phyloP scores from a whole-genome alignment of 2,329 filamentous ascomycete species.

The Talaromyces amestolkiae region DNA sequence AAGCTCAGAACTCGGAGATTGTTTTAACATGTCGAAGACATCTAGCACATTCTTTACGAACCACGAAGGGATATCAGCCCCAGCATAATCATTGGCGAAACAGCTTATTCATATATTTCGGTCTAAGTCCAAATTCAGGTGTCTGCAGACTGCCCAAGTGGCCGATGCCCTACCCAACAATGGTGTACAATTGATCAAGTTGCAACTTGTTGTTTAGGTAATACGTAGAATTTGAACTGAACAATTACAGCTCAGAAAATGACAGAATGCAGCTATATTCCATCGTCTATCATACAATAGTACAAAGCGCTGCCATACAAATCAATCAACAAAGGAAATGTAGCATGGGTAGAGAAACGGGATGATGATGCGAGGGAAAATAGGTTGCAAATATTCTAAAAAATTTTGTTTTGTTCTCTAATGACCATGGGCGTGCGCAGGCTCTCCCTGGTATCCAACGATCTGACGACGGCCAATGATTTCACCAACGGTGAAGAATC shows the following conservation, averaged over 20 bases:
- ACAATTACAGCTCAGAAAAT: constrained; percentile 10
- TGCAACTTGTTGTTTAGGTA: background rate
- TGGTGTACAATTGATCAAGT: background rate
- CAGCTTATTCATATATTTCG: no score
- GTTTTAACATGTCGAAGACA: background rate
- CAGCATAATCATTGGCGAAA: no score
- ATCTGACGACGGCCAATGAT: constrained; percentile 96
- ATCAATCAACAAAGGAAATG: constrained; percentile 33
- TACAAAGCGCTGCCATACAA: constrained; percentile 33
- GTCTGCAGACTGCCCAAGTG: no score
- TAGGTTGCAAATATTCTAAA: constrained; percentile 23
- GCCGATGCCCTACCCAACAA: background rate
- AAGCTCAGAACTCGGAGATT: constrained; percentile 10
- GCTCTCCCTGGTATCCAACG: constrained; percentile 80
- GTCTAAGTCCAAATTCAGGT: no score
- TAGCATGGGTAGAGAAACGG: constrained; percentile 26
- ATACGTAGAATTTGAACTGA: background rate
- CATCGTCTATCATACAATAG: constrained; percentile 50
- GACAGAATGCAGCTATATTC: constrained; percentile 45
- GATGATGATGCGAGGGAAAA: constrained; percentile 23
- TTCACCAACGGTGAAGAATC: constrained; percentile 97
- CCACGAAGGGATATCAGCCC: background rate
- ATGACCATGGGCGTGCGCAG: constrained; percentile 45
- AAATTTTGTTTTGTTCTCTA: constrained; percentile 22
- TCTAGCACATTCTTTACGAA: background rate